Evolutionary conservation across 805 yeast species (phyloP).

Genomic region (Clavispora santaluciae): DNA sequence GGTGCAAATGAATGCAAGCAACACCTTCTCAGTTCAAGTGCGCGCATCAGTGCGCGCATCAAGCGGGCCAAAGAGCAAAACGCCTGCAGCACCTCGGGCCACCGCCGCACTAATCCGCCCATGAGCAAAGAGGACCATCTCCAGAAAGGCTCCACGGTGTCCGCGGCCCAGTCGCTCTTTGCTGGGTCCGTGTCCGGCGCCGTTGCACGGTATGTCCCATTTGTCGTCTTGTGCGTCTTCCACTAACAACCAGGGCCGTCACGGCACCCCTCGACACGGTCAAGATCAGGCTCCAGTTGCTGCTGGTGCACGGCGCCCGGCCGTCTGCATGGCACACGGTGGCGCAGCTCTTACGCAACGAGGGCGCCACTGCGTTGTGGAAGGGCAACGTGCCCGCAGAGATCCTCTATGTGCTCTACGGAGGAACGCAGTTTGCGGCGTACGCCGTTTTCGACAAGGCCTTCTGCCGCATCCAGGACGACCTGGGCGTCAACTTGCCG

Average conservation of each 20-base stretch:
- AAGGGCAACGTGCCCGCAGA: conserved; percentile 95
- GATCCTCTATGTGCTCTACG: conserved; percentile 76
- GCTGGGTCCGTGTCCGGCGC: conserved; percentile 56
- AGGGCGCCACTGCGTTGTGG: conserved; percentile 82
- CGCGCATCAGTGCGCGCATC: neutral
- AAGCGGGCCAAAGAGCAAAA: neutral
- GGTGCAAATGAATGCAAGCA: no score
- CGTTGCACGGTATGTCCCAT: conserved; percentile 34
- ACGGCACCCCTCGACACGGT: conserved; percentile 78
- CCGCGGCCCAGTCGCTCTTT: conserved; percentile 48
- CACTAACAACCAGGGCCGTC: conserved; percentile 41
- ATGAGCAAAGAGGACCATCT: conserved; percentile 34
- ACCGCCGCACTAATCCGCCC: no score
- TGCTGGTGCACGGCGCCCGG: conserved; percentile 20
- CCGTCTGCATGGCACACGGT: conserved; percentile 33
- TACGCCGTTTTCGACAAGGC: conserved; percentile 51
- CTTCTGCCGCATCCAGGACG: conserved; percentile 28
- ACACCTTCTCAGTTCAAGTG: no score
- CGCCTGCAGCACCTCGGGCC: no score
- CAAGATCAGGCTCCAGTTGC: conserved; percentile 71
- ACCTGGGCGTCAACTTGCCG: conserved; percentile 19
- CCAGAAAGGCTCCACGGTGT: conserved; percentile 47
- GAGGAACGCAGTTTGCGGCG: conserved; percentile 77
- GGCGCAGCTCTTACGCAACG: conserved; percentile 45
- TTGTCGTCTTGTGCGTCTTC: neutral